Evolutionary conservation across 2,329 filamentous ascomycete species (phyloP), one percentile per base, ranked within the genome.

Genomic region (Neofusicoccum kwambonambiense): DNA sequence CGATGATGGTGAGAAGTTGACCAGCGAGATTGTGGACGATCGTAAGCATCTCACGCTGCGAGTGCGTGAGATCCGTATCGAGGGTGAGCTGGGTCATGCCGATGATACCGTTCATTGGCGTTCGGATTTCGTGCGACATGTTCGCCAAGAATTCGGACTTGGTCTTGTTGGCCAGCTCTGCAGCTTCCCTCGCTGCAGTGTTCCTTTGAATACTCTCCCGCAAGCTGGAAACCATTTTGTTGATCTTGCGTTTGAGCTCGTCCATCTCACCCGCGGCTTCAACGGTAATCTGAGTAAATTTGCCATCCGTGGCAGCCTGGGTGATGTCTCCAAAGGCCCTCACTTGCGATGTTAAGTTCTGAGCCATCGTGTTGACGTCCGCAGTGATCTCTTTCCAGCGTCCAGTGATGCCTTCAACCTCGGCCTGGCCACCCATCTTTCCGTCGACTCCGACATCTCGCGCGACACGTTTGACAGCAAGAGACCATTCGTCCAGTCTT

Each of bases 241-340:
- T 99, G 85, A 99, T 98, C 84, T 98, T 98, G 73, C 93, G 89
- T 81, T 99, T 99, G 71, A 99, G 84, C 78, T 98, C 94, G 78
- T 98, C 95, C 95, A 99, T 98, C 79, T 99, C 95, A 68, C 95
- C 95, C 12, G 94, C 97, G 19, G 95, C 95, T 77, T 97, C 93
- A 17, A 99, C 94, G 54, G 95, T 96, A 76, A 99, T 88, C 76
- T 97, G 96, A 27, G 92, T 96, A 77, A 98, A 98, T 78, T 99
- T 94, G 68, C 95, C 95, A 75, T 97, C 93, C 66, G 94, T 97
- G 34, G 95, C 95, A 42, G 95, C 89, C 77, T 97, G 96, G n/a
- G 94, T 97, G 72, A 99, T 98, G 76, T 98, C 94, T 62, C 93
- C 95, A 78, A 99, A 99, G 42, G 95, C 95, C 71, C 95, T 90